These are phyloP conservation scores for Hypseocharis bilobata DNA, from an alignment of 441 rosid genomes.

Conservation along the genomic window DNA sequence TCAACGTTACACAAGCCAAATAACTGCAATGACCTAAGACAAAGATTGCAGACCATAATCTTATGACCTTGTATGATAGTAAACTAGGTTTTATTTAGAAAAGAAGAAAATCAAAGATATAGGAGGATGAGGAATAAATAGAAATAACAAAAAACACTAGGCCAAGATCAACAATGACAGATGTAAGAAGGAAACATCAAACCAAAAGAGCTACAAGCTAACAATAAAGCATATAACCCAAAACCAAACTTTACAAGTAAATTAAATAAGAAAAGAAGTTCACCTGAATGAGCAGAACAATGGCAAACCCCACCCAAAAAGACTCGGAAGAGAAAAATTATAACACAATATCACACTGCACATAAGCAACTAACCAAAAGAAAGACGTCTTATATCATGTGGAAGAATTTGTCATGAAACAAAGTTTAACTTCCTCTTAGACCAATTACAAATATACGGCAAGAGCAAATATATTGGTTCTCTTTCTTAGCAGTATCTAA, in stretches of 20 bases:
- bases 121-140: not conserved
- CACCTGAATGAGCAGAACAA: not conserved
- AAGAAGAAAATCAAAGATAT: not conserved
- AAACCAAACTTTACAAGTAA: too few relatives aligned
- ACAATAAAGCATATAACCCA: not conserved
- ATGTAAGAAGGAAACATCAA: not conserved
- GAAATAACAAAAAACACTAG: not conserved
- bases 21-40: not conserved
- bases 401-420: not conserved
- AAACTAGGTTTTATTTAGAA: not conserved
- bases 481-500: not conserved
- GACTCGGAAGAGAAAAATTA: not conserved
- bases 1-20: not conserved
- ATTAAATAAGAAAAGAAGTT: too few relatives aligned
- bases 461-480: not conserved
- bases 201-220: not conserved
- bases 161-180: not conserved
- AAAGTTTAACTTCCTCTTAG: not conserved
- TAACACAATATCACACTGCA: not conserved
- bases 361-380: not conserved
- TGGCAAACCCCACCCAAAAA: not conserved
- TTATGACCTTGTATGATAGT: too few relatives aligned
- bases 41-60: not conserved
- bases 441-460: not conserved
- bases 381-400: too few relatives aligned